Base-by-base conservation (phyloP, 1,284 basidiomycete genomes). In the Leucoagaricus sp. region DNA sequence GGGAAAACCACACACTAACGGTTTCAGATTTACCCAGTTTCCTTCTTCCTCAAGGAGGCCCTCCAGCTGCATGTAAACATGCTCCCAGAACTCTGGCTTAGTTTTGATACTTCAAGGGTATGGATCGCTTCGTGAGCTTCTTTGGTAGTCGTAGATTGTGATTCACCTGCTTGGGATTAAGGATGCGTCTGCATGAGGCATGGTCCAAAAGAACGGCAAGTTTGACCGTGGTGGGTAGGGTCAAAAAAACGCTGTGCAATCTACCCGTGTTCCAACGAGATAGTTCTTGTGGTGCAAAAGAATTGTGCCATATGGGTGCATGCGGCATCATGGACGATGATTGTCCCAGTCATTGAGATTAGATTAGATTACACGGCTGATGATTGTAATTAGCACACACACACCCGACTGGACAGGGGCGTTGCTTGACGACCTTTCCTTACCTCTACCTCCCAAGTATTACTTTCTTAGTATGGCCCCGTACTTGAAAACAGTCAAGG, bases 111-210 rank as follows among this genome's bases (percentile, higher is more conserved):
- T 79, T 58, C 40, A 38, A 49, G n/a, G 42, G 54, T 23, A 62
- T 55, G 28, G n/a, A n/a, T n/a, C n/a, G n/a, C n/a, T 21, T 23
- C 33, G 13, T 34, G 19, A 34, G 47, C 23, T 12, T 34, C 31
- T 49, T 8, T 9, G 13, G 19, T 5, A 25, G 31, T 36, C 12
- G 47, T 23, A 21, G 15, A 21, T 42, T 23, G 15, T n/a, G 12
- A 48, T 64, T 40, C 55, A 77, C 65, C 78, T 79, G 17, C 76
- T 63, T 5, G 93, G 93, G 6, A 95, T 78, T 19, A 86, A 71
- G 4, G 89, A 86, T 13, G 87, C 80, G 67, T 95, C 93, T 54
- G 93, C 92, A 75, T 96, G 93, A 26, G 87, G 87, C 93, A 94
- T 95, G 49, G 23, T 66, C 4, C 34, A 34, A 52, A 59, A 63